Evolutionary conservation across 176 grass and related monocot species (phyloP).

Genomic region (Lolium rigidum): DNA sequence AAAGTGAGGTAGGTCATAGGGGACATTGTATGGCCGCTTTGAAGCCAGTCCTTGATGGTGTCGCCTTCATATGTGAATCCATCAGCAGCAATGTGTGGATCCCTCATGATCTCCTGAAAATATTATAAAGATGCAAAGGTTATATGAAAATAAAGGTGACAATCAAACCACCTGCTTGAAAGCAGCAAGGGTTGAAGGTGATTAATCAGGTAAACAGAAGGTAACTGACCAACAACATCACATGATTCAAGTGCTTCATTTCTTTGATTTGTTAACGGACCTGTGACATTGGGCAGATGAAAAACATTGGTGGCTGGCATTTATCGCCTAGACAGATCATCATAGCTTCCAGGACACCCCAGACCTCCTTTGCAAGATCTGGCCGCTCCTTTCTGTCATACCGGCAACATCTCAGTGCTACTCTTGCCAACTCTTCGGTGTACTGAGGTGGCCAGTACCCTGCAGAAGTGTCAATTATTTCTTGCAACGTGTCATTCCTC

Average conservation of each 20-base stretch:
- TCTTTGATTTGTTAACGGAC: conserved; percentile 27
- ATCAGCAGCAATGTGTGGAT: conserved; percentile 61
- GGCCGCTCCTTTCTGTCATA: conserved; percentile 54
- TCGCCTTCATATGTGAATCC: conserved; percentile 70
- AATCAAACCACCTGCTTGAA: not conserved
- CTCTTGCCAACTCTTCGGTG: conserved; percentile 45
- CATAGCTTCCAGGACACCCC: conserved; percentile 59
- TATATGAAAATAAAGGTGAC: not conserved
- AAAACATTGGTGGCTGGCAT: conserved; percentile 46
- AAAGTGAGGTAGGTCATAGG: conserved; percentile 55
- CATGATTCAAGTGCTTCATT: not conserved
- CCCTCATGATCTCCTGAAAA: conserved; percentile 62
- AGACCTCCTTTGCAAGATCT: conserved; percentile 64
- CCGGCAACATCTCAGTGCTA: conserved; percentile 22
- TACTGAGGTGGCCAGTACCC: conserved; percentile 57
- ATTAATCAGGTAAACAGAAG: conserved; percentile 11
- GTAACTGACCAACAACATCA: not conserved
- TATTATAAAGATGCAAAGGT: not conserved
- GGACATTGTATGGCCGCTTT: conserved; percentile 49
- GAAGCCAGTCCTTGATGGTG: conserved; percentile 60
- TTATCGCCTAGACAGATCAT: not conserved
- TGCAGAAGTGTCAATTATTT: conserved; percentile 56
- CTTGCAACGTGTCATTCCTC: conserved; percentile 41
- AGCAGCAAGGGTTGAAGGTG: not conserved
- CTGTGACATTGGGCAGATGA: conserved; percentile 61